Evolutionary conservation across 768 basidiomycete genomes (phyloP).

Genomic region (Podaxis sp.): DNA sequence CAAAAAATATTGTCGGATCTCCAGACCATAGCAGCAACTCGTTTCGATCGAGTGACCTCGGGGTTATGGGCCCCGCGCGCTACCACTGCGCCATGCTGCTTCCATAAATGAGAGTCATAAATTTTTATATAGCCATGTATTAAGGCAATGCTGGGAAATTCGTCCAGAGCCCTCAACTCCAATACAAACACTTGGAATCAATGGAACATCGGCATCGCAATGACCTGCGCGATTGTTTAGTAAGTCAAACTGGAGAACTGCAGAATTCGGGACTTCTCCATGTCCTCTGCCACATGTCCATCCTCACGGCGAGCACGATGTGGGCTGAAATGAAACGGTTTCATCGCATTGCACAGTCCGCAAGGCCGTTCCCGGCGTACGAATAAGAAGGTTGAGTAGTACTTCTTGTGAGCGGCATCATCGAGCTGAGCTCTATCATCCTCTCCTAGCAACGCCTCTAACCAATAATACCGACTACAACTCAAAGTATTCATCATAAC

Average conservation of each 20-base stretch:
- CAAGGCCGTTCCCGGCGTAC: background rate
- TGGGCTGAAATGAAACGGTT: background rate
- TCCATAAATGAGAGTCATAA: background rate
- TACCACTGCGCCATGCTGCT: constrained; percentile 62
- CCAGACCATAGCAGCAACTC: constrained; percentile 50
- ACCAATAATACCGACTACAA: background rate
- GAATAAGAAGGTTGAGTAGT: background rate
- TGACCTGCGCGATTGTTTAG: too few species aligned
- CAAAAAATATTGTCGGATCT: background rate
- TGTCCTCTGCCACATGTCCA: background rate
- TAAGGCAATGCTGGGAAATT: too few species aligned
- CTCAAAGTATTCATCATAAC: background rate
- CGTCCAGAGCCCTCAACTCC: too few species aligned
- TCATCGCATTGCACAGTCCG: constrained; percentile 8
- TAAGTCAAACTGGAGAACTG: background rate
- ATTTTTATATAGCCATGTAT: too few species aligned
- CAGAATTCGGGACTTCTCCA: background rate
- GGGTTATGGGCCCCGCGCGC: constrained; percentile 63
- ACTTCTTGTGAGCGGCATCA: background rate
- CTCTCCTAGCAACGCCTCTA: background rate
- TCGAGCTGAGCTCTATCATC: background rate
- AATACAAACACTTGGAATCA: too few species aligned
- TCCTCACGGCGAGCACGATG: constrained; percentile 12
- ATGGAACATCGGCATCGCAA: too few species aligned
- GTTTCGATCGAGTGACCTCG: constrained; percentile 68